These are phyloP conservation scores for Boletus pseudo-olivaceus DNA, from an alignment of 768 basidiomycete species.

Conservation along the genomic window DNA sequence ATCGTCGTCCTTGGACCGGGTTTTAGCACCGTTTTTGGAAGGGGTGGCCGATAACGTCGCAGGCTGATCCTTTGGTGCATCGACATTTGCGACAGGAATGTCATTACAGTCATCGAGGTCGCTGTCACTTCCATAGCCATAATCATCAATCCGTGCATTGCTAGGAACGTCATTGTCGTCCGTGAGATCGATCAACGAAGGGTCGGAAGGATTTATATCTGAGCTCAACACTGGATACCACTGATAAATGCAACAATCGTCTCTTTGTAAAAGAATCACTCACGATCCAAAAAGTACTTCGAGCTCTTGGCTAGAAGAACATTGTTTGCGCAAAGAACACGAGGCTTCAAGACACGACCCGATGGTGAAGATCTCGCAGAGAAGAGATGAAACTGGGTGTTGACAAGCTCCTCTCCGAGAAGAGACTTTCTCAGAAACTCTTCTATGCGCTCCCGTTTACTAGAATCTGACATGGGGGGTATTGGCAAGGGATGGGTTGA, in stretches of 20 bases:
- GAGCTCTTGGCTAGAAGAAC: too few relatives aligned
- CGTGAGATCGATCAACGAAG: conserved; percentile 12
- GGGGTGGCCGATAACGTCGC: neutral
- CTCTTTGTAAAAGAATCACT: too few relatives aligned
- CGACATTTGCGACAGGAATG: neutral
- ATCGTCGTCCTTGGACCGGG: conserved; percentile 6
- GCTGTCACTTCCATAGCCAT: too few relatives aligned
- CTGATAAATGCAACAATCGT: neutral
- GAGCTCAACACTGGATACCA: too few relatives aligned
- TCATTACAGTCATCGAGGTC: conserved; percentile 9
- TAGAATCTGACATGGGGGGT: neutral
- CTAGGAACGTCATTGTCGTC: conserved; percentile 5
- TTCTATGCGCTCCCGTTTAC: too few relatives aligned
- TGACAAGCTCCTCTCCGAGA: too few relatives aligned
- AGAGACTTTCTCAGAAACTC: too few relatives aligned
- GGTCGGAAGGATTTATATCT: conserved; percentile 5
- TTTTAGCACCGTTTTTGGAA: neutral
- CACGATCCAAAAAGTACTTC: too few relatives aligned
- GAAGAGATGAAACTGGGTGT: too few relatives aligned
- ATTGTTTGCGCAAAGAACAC: too few relatives aligned
- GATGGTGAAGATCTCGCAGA: too few relatives aligned
- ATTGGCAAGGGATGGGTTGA: neutral
- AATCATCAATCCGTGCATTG: neutral
- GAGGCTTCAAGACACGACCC: too few relatives aligned
- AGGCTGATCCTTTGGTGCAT: neutral